phyloP scores from a whole-genome alignment of 225 moss, liverwort and hornwort species.

The Anthoceros angustus region DNA sequence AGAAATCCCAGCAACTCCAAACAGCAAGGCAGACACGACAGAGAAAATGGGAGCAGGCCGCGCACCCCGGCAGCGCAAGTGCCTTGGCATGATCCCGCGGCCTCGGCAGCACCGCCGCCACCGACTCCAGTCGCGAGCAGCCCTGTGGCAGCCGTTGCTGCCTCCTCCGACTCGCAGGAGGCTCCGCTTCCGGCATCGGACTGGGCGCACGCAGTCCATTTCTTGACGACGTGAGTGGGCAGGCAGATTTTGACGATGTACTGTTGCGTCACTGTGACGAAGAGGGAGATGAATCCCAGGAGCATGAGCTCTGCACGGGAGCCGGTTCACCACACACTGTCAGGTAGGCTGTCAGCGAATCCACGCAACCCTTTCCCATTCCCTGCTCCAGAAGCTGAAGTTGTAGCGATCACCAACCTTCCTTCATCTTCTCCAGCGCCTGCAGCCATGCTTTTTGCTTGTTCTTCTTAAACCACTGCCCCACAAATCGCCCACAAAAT shows the following conservation, averaged over 20 bases:
- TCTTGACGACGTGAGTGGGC: not conserved
- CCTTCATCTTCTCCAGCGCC: slow-evolving; percentile 13
- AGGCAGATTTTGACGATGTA: not conserved
- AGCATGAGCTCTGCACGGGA: slow-evolving; percentile 11
- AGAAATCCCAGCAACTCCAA: not conserved
- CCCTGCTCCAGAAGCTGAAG: not conserved
- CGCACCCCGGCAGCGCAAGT: no score
- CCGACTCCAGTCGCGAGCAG: no score
- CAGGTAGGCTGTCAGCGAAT: not conserved
- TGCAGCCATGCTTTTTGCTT: slow-evolving; percentile 5
- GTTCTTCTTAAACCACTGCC: slow-evolving; percentile 8
- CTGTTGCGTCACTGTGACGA: not conserved
- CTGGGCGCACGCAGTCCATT: not conserved
- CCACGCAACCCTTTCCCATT: not conserved
- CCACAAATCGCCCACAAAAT: not conserved
- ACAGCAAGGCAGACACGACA: not conserved
- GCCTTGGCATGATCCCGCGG: no score
- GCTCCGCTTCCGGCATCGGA: not conserved
- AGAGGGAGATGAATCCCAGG: slow-evolving; percentile 11
- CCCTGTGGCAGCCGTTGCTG: not conserved
- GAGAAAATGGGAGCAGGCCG: not conserved
- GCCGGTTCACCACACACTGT: not conserved
- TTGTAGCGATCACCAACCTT: slow-evolving; percentile 1
- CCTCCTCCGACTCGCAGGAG: not conserved
- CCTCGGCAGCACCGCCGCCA: no score